Evolutionary conservation across 177 flowering plant genomes (phyloP), one percentile per base, ranked within the genome.

Genomic region (Vitis hybrid): DNA sequence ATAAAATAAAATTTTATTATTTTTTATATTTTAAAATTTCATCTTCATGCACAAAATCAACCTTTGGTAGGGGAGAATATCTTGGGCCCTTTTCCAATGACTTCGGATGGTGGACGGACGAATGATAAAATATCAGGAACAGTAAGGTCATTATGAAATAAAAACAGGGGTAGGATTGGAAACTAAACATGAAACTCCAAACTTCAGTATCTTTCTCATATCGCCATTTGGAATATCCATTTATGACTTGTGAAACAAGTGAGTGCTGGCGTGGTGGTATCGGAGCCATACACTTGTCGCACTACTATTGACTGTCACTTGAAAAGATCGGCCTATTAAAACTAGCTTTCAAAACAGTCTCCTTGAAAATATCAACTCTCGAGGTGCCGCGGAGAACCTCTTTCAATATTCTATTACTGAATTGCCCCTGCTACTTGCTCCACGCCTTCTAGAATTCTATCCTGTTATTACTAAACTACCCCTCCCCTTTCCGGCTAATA

Each of bases 281-380:
- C 56, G 0, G 10, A 1, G 5, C 68, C 74, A 64, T 64, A 64
- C 73, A 64, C 63, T 21, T 56, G 64, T 8, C 56, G 5, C 8
- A 2, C 2, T 8, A 31, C 3, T 12, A 69, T 26, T 60, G 65
- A 18, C 11, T 56, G 21, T 18, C 3, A 14, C 49, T n/a, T 10
- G n/a, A 56, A 66, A 31, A 29, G 9, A 55, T 66, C 26, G 16
- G 61, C 69, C 60, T 31, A 66, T 56, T 22, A 66, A 13, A 10
- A 33, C 69, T 33, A 56, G 56, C 50, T 56, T 39, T 12, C 3
- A 22, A 51, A 3, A 26, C 29, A 26, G 8, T n/a, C 60, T 3
- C 59, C 51, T 52, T 39, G 60, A 53, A 70, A 70, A 70, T 18
- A 68, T 67, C 70, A 56, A 56, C 62, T 5, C 5, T 33, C 61